phyloP scores from a whole-genome alignment of 2,329 filamentous ascomycete genomes.

The Trichophyton benhamiae region DNA sequence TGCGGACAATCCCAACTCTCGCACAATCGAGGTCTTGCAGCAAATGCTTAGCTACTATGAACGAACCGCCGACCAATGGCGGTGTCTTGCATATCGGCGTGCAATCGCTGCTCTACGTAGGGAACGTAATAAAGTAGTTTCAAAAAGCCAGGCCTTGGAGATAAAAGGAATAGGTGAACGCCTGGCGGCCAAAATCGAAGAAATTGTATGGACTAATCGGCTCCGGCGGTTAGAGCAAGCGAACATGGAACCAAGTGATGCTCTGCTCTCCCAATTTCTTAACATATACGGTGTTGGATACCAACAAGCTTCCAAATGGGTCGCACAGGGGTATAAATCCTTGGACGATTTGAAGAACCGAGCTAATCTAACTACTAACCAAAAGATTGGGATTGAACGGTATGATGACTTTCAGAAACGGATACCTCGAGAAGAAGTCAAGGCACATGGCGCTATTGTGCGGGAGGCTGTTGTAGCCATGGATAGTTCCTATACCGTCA shows the following conservation, averaged over 20 bases:
- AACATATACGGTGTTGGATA: slow-evolving; percentile 69
- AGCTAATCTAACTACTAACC: slow-evolving; percentile 54
- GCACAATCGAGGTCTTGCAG: slow-evolving; percentile 64
- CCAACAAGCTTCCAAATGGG: slow-evolving; percentile 60
- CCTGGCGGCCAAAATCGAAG: slow-evolving; percentile 75
- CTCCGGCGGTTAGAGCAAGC: slow-evolving; percentile 62
- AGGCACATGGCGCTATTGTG: slow-evolving; percentile 55
- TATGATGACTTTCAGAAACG: slow-evolving; percentile 67
- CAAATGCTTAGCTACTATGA: slow-evolving; percentile 70
- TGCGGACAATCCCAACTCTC: slow-evolving; percentile 54
- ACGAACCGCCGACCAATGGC: slow-evolving; percentile 64
- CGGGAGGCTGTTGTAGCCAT: slow-evolving; percentile 45
- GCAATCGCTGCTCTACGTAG: slow-evolving; percentile 61
- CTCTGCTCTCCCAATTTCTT: slow-evolving; percentile 56
- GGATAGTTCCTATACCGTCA: slow-evolving; percentile 54
- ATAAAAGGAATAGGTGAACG: slow-evolving; percentile 59
- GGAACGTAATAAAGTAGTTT: slow-evolving; percentile 51
- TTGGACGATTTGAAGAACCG: slow-evolving; percentile 56
- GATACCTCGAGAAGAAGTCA: slow-evolving; percentile 67
- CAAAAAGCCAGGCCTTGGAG: slow-evolving; percentile 53
- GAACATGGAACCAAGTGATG: slow-evolving; percentile 52
- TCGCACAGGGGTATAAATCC: slow-evolving; percentile 59
- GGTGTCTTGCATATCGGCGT: slow-evolving; percentile 61
- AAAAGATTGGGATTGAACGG: slow-evolving; percentile 64
- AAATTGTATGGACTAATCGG: slow-evolving; percentile 64